These are phyloP conservation scores for Ustilago xerochloae DNA, from an alignment of 1,284 basidiomycete species.

Conservation along the genomic window DNA sequence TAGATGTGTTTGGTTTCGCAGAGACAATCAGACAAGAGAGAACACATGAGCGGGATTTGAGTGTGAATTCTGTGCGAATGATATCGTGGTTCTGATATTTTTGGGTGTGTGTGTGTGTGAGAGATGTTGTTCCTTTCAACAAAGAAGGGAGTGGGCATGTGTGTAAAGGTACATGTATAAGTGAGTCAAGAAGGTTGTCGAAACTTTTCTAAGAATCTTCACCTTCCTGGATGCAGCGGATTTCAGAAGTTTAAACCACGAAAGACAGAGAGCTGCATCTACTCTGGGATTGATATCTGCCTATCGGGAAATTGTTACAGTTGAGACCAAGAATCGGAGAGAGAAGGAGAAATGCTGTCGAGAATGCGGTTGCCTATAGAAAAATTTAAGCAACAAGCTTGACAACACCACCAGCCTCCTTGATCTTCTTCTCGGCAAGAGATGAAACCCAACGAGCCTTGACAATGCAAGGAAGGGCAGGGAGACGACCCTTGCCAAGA, in stretches of 20 bases:
- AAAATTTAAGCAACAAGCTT: conserved; percentile 58
- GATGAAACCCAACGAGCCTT: conserved; percentile 68
- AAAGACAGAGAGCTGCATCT: neutral
- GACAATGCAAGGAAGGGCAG: conserved; percentile 65
- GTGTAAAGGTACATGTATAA: conserved; percentile 27
- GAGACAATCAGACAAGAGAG: neutral
- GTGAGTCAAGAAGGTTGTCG: neutral
- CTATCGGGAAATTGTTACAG: conserved; percentile 2
- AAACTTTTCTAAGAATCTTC: too few species aligned
- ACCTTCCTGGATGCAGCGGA: too few species aligned
- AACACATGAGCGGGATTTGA: neutral
- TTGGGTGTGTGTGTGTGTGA: conserved; percentile 32
- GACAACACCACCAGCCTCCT: conserved; percentile 68
- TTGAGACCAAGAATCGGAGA: neutral
- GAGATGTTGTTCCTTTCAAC: neutral
- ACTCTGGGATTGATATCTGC: neutral
- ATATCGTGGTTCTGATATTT: conserved; percentile 47
- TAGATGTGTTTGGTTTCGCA: too few species aligned
- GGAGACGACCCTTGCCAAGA: conserved; percentile 67
- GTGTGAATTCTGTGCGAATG: conserved; percentile 30
- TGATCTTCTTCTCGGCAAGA: conserved; percentile 69
- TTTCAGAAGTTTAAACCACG: too few species aligned
- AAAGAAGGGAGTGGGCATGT: neutral
- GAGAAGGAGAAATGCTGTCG: conserved; percentile 1
- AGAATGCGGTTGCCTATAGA: neutral